Evolutionary conservation across 1,139 yeast species (phyloP), one percentile per base, ranked within the genome.

Genomic region (Yamadazyma triangularis): DNA sequence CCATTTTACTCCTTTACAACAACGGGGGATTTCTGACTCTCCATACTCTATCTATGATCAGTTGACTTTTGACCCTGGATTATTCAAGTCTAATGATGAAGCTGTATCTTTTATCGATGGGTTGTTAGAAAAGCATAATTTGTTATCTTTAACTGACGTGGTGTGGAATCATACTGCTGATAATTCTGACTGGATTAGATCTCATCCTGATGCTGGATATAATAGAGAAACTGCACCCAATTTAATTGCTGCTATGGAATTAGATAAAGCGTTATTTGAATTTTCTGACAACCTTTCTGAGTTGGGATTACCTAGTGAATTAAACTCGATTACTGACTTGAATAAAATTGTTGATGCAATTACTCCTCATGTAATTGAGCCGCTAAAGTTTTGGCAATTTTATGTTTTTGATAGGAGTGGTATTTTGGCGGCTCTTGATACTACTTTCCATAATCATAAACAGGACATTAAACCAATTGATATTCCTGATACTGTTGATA

Each of bases 121-220:
- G 3, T 59, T 83, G 49, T 77, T 79, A 46, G 48, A 60, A 15
- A 64, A 80, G 20, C 68, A 82, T 45, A 72, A 74, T 4, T 68
- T 89, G 39, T 64, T 91, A 31, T 72, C 95, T 1, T 64, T 91
- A 58, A 87, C 96, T 1, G 98, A 91, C 57, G 82, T 91, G 27
- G 97, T 91, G 2, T 79, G 88, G 70, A 91, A 91, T 53, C 98
- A 91, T 52, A 91, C 97, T 0, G 96, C 97, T 2, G 72, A 85
- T 51, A 86, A 91, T 55, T 87, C 97, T 0, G 60, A 51, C 1
- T 91, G 98, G 98, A 58, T 91, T 24, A 61, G 73, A 32, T 82
- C 80, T 4, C 88, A 83, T 45, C 97, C 97, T 0, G 96, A 89
- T 23, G 77, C 87, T 2, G 97, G 97, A 6, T 91, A 91, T 58